These are phyloP conservation scores for Cercospora sesami DNA, from an alignment of 2,329 filamentous ascomycete genomes.

Conservation along the genomic window DNA sequence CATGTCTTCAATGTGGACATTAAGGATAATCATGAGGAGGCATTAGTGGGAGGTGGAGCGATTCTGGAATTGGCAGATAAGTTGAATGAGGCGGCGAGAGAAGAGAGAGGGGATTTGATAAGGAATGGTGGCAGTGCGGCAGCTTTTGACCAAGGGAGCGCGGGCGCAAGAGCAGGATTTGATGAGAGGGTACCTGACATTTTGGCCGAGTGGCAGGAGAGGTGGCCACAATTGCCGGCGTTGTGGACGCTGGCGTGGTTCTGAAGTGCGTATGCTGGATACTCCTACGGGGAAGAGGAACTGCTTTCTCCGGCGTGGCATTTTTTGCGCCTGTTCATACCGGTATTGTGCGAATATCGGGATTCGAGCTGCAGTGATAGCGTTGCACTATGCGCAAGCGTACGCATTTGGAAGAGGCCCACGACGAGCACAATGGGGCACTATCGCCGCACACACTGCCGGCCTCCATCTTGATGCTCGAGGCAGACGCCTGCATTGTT, in stretches of 20 bases:
- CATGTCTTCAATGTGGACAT: conserved; percentile 99
- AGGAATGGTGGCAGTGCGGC: conserved; percentile 50
- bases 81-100: conserved; percentile 74
- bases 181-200: conserved; percentile 93
- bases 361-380: neutral
- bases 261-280: conserved; percentile 44
- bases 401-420: neutral
- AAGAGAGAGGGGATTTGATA: conserved; percentile 77
- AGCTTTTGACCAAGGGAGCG: conserved; percentile 72
- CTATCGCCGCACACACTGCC: too few species aligned
- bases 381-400: neutral
- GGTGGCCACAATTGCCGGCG: conserved; percentile 86
- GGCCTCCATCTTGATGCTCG: neutral
- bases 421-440: neutral
- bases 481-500: neutral
- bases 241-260: conserved; percentile 97
- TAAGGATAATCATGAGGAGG: conserved; percentile 97
- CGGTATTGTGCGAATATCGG: neutral
- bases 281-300: neutral
- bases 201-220: conserved; percentile 87
- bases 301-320: neutral
- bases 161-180: conserved; percentile 70
- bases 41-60: conserved; percentile 81
- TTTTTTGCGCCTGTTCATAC: neutral
- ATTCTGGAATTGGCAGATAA: conserved; percentile 88